phyloP scores from a whole-genome alignment of 768 basidiomycete species.

The Tremella fuciformis region DNA sequence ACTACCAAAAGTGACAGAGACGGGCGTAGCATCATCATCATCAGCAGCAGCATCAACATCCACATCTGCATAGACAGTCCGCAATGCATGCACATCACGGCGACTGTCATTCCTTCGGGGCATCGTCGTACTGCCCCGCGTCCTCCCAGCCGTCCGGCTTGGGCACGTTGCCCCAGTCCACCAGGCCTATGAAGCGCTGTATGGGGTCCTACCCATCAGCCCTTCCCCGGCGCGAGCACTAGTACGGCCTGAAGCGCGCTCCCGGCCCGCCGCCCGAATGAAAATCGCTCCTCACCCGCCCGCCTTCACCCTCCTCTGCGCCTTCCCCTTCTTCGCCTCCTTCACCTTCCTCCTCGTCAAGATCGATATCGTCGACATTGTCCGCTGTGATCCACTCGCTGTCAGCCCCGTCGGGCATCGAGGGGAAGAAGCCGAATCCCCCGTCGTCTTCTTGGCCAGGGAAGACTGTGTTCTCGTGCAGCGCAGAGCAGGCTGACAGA shows the following conservation, averaged over 20 bases:
- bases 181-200: constrained; percentile 26
- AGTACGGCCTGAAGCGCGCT: constrained; percentile 44
- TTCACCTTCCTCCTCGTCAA: constrained; percentile 26
- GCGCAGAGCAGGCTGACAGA: constrained; percentile 39
- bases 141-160: constrained; percentile 32
- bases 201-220: constrained; percentile 26
- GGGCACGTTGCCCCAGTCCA: constrained; percentile 31
- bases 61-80: background rate
- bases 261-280: constrained; percentile 45
- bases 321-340: constrained; percentile 24
- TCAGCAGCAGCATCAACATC: no score
- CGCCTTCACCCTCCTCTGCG: constrained; percentile 24
- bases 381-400: constrained; percentile 21
- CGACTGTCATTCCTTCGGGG: constrained; percentile 4
- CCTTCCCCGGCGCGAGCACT: background rate
- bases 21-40: no score
- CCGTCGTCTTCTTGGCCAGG: constrained; percentile 35
- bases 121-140: constrained; percentile 13
- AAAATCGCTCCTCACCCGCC: constrained; percentile 48
- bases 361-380: constrained; percentile 21
- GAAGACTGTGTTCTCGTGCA: constrained; percentile 29
- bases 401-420: constrained; percentile 9
- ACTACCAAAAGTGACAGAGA: background rate
- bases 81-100: background rate
- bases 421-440: constrained; percentile 34